Percentiles rank a stretch among this genome's conserved stretches.
Evolutionary conservation across 2,329 filamentous ascomycete genomes (phyloP).

Genomic region (Arthrobotrys sphaeroides): DNA sequence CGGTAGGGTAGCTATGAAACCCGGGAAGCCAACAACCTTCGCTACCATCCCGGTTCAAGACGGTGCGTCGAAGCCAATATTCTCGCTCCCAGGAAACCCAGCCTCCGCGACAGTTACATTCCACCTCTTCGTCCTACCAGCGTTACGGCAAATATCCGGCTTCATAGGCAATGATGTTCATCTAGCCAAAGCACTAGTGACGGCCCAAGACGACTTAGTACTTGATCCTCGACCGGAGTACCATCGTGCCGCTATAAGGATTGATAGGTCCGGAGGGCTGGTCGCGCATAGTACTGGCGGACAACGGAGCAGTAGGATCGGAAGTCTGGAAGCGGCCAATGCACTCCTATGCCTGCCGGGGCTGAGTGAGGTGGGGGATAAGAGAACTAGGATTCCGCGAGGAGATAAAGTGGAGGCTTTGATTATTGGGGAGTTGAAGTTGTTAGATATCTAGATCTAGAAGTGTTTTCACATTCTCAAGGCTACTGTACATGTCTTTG

Average conservation of each 20-base stretch:
- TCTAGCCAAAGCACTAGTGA: slow-evolving; percentile 76
- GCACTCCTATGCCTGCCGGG: slow-evolving; percentile 79
- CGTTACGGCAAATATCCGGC: slow-evolving; percentile 79
- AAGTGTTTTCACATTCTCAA: no score
- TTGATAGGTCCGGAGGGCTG: slow-evolving; percentile 70
- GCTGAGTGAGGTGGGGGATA: slow-evolving; percentile 71
- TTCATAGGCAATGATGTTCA: slow-evolving; percentile 69
- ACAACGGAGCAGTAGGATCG: slow-evolving; percentile 88
- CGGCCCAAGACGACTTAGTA: slow-evolving; percentile 75
- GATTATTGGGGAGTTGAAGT: slow-evolving; percentile 72
- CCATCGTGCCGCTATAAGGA: slow-evolving; percentile 80
- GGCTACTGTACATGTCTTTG: neutral
- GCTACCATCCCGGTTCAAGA: slow-evolving; percentile 72
- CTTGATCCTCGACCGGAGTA: slow-evolving; percentile 86
- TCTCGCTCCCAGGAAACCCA: slow-evolving; percentile 92
- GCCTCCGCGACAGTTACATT: slow-evolving; percentile 92
- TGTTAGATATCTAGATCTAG: slow-evolving; percentile 19
- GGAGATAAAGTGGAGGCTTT: slow-evolving; percentile 73
- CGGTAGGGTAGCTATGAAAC: slow-evolving; percentile 96
- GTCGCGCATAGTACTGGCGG: slow-evolving; percentile 84
- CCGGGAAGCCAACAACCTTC: slow-evolving; percentile 96
- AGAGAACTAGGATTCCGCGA: slow-evolving; percentile 67
- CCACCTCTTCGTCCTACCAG: slow-evolving; percentile 90
- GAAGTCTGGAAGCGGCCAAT: slow-evolving; percentile 88
- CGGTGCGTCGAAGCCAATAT: slow-evolving; percentile 71